Percentiles rank a stretch among this genome's conserved stretches.
These are phyloP conservation scores for Chlamydomonas sp. DNA, from an alignment of 139 green algal genomes.

Conservation along the genomic window DNA sequence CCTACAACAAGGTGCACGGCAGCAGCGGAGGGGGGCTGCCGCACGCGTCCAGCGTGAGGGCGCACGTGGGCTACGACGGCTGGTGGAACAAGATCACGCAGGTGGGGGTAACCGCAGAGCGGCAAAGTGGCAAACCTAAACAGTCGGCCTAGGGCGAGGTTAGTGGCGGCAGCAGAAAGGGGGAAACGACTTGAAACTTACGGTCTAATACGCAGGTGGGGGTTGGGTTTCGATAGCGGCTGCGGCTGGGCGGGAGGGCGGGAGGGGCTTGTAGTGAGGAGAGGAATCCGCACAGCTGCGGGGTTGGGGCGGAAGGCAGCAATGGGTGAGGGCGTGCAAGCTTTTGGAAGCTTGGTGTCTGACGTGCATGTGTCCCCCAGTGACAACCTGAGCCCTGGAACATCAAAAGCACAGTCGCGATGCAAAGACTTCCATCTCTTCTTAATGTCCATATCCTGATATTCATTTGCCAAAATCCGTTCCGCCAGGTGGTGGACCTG, in stretches of 20 bases:
- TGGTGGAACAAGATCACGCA: conserved; percentile 82
- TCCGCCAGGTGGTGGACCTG: conserved; percentile 51
- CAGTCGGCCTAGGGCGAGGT: background rate
- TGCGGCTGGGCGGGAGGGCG: too few relatives aligned
- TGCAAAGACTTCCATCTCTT: background rate
- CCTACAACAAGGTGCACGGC: conserved; percentile 66
- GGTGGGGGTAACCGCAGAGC: conserved; percentile 28
- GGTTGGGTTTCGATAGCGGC: too few relatives aligned
- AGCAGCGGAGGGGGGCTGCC: conserved; percentile 37
- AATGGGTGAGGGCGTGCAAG: too few relatives aligned
- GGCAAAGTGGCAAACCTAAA: background rate
- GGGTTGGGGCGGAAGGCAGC: too few relatives aligned
- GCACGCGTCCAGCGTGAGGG: conserved; percentile 42
- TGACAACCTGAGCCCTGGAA: too few relatives aligned
- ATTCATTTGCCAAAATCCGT: background rate
- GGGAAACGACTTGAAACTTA: too few relatives aligned
- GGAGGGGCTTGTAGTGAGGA: too few relatives aligned
- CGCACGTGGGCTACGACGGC: conserved; percentile 85
- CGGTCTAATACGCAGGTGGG: too few relatives aligned
- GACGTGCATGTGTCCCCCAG: too few relatives aligned
- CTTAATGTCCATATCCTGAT: background rate
- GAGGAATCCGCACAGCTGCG: too few relatives aligned
- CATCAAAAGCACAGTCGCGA: too few relatives aligned
- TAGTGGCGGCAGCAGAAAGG: background rate
- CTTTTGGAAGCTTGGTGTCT: too few relatives aligned